Percentiles rank a stretch among this genome's conserved stretches.
Evolutionary conservation across 768 basidiomycete genomes (phyloP).

Genomic region (Lactarius deliciosus): DNA sequence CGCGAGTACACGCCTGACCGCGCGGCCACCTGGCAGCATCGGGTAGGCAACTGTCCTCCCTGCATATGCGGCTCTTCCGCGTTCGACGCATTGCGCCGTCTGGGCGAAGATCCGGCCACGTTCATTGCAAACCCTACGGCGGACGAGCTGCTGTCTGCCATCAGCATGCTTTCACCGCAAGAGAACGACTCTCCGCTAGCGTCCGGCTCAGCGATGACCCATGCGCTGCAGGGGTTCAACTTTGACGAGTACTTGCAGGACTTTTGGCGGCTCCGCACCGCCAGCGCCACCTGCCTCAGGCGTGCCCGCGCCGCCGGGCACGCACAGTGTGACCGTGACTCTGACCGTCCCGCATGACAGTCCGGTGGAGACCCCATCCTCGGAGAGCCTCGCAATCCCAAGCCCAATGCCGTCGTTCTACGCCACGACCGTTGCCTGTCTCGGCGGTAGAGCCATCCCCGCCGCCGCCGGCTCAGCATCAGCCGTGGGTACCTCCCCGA

Average conservation of each 20-base stretch:
- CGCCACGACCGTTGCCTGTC: slow-evolving; percentile 6
- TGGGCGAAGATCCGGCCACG: slow-evolving; percentile 9
- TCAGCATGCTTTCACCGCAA: not conserved
- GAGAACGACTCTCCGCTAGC: not conserved
- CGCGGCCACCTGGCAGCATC: slow-evolving; percentile 13
- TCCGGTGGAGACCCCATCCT: not conserved
- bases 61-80: slow-evolving; percentile 4
- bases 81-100: not conserved
- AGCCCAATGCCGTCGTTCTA: slow-evolving; percentile 13
- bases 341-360: slow-evolving; percentile 1
- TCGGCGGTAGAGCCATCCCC: not conserved
- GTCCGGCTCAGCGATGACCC: not conserved
- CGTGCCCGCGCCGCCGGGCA: not conserved
- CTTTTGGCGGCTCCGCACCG: not conserved
- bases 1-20: slow-evolving; percentile 1
- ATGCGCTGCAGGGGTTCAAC: slow-evolving; percentile 9
- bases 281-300: not conserved
- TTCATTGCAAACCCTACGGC: slow-evolving; percentile 9
- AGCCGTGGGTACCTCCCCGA: slow-evolving; percentile 12
- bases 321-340: not conserved
- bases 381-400: not conserved
- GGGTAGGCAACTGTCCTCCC: slow-evolving; percentile 12
- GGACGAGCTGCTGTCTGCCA: slow-evolving; percentile 5
- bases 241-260: slow-evolving; percentile 19
- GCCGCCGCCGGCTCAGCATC: no score